Evolutionary conservation across 768 basidiomycete species (phyloP).

Genomic region (Imleria badia): DNA sequence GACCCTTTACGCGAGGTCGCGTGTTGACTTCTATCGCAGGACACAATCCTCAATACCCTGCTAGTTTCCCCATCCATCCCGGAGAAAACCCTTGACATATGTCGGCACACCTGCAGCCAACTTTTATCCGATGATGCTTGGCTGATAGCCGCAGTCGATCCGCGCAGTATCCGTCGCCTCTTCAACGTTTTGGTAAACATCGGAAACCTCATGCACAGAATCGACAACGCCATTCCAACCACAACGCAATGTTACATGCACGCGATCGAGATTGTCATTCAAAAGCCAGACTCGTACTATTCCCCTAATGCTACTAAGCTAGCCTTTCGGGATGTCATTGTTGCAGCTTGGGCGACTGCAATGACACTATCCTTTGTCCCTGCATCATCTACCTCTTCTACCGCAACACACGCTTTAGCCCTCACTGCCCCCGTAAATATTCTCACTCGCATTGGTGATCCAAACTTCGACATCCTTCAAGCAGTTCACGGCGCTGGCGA

Average conservation of each 20-base stretch:
- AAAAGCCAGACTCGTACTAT: constrained; percentile 24
- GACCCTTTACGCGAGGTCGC: background rate
- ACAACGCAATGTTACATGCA: constrained; percentile 40
- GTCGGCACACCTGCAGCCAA: constrained; percentile 33
- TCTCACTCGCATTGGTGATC: constrained; percentile 28
- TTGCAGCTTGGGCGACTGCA: constrained; percentile 39
- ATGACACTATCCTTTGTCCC: constrained; percentile 30
- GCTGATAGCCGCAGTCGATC: constrained; percentile 23
- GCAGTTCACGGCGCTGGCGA: constrained; percentile 36
- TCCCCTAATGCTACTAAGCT: constrained; percentile 21
- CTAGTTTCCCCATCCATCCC: constrained; percentile 29
- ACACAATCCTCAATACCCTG: constrained; percentile 23
- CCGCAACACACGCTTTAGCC: constrained; percentile 21
- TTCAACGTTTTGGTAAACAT: constrained; percentile 46
- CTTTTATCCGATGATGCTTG: constrained; percentile 28
- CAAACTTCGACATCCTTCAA: constrained; percentile 37
- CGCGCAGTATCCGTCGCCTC: constrained; percentile 39
- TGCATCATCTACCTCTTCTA: constrained; percentile 19
- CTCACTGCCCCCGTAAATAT: constrained; percentile 22
- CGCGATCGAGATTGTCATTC: constrained; percentile 44
- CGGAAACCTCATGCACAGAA: constrained; percentile 36
- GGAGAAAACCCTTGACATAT: constrained; percentile 32
- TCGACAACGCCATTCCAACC: constrained; percentile 25
- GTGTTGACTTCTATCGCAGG: constrained; percentile 21
- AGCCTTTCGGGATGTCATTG: constrained; percentile 38